phyloP scores from a whole-genome alignment of 2,329 filamentous ascomycete species.

The Leptographium flavum region DNA sequence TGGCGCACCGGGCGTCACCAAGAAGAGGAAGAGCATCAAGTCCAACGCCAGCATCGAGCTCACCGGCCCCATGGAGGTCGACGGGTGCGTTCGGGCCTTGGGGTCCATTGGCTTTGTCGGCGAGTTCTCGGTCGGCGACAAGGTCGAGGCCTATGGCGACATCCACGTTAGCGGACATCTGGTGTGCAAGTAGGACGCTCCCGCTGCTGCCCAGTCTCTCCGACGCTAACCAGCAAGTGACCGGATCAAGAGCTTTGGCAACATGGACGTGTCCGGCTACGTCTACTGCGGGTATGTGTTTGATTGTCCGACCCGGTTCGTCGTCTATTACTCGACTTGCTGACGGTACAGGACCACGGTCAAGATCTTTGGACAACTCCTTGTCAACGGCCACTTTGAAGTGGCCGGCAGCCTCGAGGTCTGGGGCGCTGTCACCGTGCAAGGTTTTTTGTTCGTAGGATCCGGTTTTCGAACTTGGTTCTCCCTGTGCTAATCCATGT shows the following conservation, averaged over 20 bases:
- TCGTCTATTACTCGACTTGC: not conserved
- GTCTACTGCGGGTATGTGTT: constrained; percentile 22
- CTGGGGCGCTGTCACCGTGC: constrained; percentile 30
- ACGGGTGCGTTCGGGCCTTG: constrained; percentile 30
- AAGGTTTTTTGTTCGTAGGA: constrained; percentile 29
- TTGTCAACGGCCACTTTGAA: constrained; percentile 26
- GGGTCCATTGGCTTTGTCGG: constrained; percentile 29
- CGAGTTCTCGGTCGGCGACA: constrained; percentile 28
- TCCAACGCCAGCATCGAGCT: constrained; percentile 26
- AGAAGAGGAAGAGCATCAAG: constrained; percentile 24
- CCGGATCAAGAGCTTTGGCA: constrained; percentile 31
- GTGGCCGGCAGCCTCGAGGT: constrained; percentile 27
- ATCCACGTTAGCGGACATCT: constrained; percentile 27
- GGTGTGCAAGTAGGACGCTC: constrained; percentile 24
- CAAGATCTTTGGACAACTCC: constrained; percentile 32
- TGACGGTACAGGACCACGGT: constrained; percentile 24
- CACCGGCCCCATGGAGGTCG: constrained; percentile 30
- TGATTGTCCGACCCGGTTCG: not conserved
- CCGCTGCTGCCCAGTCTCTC: too few species aligned
- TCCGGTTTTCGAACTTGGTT: not conserved
- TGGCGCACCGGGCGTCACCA: constrained; percentile 8
- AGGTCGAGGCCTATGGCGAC: constrained; percentile 31
- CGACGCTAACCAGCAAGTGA: constrained; percentile 16
- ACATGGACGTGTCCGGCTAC: constrained; percentile 26
- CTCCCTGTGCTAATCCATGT: not conserved